phyloP scores from a whole-genome alignment of 257 asterid genomes.

The Henckelia pumila region DNA sequence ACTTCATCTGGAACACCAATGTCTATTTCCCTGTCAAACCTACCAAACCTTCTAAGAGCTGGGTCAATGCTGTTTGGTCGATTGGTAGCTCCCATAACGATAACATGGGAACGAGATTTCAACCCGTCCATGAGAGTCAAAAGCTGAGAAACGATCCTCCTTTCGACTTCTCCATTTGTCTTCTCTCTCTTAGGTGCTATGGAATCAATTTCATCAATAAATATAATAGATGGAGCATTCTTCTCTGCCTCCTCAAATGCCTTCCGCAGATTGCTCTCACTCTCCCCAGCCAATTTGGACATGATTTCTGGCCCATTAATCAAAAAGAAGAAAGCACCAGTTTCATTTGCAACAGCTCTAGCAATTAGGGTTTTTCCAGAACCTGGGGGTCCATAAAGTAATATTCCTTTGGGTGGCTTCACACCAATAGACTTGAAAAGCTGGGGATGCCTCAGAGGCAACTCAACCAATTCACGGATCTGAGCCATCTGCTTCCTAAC shows the following conservation, averaged over 20 bases:
- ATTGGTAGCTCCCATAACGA: slow-evolving; percentile 55
- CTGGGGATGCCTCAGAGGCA: slow-evolving; percentile 58
- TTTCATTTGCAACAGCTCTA: slow-evolving; percentile 56
- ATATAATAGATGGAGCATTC: slow-evolving; percentile 55
- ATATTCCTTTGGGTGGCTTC: slow-evolving; percentile 56
- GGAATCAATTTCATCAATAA: slow-evolving; percentile 56
- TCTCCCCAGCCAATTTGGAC: slow-evolving; percentile 61
- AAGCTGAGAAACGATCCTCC: slow-evolving; percentile 63
- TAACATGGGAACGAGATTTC: slow-evolving; percentile 59
- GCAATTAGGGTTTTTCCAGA: slow-evolving; percentile 56
- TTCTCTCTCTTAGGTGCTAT: slow-evolving; percentile 58
- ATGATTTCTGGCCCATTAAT: slow-evolving; percentile 57
- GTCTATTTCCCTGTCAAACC: slow-evolving; percentile 58
- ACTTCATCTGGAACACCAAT: slow-evolving; percentile 61
- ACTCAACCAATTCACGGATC: slow-evolving; percentile 52
- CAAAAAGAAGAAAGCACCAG: slow-evolving; percentile 55
- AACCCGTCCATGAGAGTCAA: slow-evolving; percentile 66
- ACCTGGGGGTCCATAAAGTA: slow-evolving; percentile 59
- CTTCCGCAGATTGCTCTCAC: slow-evolving; percentile 56
- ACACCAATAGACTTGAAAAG: slow-evolving; percentile 60
- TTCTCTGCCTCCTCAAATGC: slow-evolving; percentile 66
- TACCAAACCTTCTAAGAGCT: slow-evolving; percentile 59
- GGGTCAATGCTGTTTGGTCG: slow-evolving; percentile 56
- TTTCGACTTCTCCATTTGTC: slow-evolving; percentile 62
- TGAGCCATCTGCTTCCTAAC: slow-evolving; percentile 61